phyloP scores from a whole-genome alignment of 2,329 filamentous ascomycete species.

The Endoconidiophora polonica region DNA sequence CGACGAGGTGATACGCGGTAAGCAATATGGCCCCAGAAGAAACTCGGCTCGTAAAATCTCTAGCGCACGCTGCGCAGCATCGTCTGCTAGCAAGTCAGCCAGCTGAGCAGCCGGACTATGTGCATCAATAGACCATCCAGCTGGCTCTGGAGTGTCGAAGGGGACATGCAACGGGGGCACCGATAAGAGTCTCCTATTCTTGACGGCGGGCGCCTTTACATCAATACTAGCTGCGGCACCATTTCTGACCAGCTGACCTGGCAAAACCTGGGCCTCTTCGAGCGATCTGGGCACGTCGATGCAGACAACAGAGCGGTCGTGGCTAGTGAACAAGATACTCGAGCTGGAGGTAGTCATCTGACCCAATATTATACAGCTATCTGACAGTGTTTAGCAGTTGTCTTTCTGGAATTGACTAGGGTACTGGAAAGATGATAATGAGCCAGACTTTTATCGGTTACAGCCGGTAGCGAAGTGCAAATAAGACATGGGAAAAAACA shows the following conservation, averaged over 20 bases:
- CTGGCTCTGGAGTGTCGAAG: slow-evolving; percentile 4
- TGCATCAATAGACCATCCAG: not conserved
- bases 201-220: slow-evolving; percentile 16
- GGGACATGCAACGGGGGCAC: slow-evolving; percentile 5
- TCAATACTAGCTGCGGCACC: no score
- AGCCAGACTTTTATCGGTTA: slow-evolving; percentile 7
- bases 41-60: slow-evolving; percentile 19
- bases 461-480: not conserved
- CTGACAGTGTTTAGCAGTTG: not conserved
- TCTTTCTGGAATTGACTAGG: not conserved
- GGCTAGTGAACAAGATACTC: slow-evolving; percentile 21
- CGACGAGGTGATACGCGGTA: slow-evolving; percentile 22
- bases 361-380: not conserved
- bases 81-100: slow-evolving; percentile 36
- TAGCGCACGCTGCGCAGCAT: slow-evolving; percentile 29
- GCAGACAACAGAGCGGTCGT: slow-evolving; percentile 32
- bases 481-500: no score
- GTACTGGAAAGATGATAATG: not conserved
- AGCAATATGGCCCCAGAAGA: slow-evolving; percentile 18
- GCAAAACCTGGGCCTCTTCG: slow-evolving; percentile 41
- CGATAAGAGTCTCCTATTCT: slow-evolving; percentile 26
- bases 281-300: slow-evolving; percentile 57
- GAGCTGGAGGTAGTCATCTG: slow-evolving; percentile 9
- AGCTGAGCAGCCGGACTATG: slow-evolving; percentile 30
- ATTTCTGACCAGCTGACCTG: slow-evolving; percentile 19